These are phyloP conservation scores for Triticum monococcum DNA, from an alignment of 176 grass and related monocot species.

Conservation along the genomic window DNA sequence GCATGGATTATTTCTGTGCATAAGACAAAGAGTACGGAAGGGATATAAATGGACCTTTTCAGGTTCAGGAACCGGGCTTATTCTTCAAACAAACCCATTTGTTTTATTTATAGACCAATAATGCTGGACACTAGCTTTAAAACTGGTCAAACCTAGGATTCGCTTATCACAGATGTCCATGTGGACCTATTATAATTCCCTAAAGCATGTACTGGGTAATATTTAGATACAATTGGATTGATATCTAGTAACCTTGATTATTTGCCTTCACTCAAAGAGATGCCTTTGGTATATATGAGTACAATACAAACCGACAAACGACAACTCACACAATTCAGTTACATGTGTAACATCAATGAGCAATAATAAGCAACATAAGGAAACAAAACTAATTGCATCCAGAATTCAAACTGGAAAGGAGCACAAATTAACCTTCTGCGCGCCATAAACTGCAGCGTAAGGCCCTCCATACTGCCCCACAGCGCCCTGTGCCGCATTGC, in stretches of 20 bases:
- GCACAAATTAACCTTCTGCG: constrained; percentile 39
- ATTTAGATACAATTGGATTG: neutral
- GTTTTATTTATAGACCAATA: neutral
- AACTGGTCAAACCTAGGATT: neutral
- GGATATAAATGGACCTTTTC: neutral
- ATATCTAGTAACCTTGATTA: neutral
- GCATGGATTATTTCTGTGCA: neutral
- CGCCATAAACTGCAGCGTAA: constrained; percentile 48
- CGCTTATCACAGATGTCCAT: neutral
- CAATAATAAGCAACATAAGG: neutral
- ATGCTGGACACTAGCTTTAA: neutral
- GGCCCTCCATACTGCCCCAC: constrained; percentile 43
- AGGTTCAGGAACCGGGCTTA: neutral
- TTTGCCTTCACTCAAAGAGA: neutral
- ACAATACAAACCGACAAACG: constrained; percentile 1
- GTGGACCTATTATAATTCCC: neutral
- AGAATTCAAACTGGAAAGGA: neutral
- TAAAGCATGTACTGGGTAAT: neutral
- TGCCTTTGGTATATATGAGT: neutral
- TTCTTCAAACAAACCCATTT: neutral
- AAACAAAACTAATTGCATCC: neutral
- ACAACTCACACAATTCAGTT: neutral
- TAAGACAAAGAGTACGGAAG: neutral
- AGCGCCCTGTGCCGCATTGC: constrained; percentile 15
- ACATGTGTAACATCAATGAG: neutral